These are phyloP conservation scores for Trichosporon coremiiforme DNA, from an alignment of 1,284 basidiomycete genomes.

Conservation along the genomic window DNA sequence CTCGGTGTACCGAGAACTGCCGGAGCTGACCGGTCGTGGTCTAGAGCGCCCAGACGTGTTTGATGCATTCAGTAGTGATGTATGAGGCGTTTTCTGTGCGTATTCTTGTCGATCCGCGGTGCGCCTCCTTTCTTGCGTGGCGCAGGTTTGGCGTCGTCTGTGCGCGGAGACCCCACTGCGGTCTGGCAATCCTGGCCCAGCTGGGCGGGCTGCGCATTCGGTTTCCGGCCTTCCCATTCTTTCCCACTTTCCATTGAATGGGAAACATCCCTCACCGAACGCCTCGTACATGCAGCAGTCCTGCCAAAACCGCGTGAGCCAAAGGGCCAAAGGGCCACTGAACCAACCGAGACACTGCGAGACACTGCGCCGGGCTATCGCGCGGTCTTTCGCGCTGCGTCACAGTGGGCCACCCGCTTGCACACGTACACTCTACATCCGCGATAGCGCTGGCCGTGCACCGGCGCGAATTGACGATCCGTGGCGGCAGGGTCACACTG, in stretches of 20 bases:
- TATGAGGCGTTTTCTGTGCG: not conserved
- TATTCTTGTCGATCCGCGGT: constrained; percentile 8
- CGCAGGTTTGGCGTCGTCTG: constrained; percentile 5
- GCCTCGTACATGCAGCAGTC: not conserved
- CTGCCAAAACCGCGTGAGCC: not conserved
- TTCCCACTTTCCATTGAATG: not conserved
- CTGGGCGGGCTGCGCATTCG: not conserved
- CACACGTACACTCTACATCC: not conserved
- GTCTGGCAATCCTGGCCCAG: not conserved
- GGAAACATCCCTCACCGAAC: not conserved
- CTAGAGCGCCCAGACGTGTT: too few relatives aligned
- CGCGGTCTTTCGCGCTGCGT: too few relatives aligned
- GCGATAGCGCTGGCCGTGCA: not conserved
- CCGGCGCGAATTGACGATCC: not conserved
- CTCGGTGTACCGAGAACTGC: not conserved
- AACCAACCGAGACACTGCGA: too few relatives aligned
- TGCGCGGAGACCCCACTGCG: not conserved
- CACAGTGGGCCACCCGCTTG: too few relatives aligned
- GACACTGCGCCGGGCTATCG: too few relatives aligned
- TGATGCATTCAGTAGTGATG: not conserved
- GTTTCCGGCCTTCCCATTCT: not conserved
- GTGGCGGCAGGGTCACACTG: not conserved
- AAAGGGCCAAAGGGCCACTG: too few relatives aligned
- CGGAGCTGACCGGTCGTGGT: not conserved
- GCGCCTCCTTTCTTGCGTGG: not conserved